These are phyloP conservation scores for Aspergillus hiratsukae DNA, from an alignment of 2,329 filamentous ascomycete genomes.

Conservation along the genomic window DNA sequence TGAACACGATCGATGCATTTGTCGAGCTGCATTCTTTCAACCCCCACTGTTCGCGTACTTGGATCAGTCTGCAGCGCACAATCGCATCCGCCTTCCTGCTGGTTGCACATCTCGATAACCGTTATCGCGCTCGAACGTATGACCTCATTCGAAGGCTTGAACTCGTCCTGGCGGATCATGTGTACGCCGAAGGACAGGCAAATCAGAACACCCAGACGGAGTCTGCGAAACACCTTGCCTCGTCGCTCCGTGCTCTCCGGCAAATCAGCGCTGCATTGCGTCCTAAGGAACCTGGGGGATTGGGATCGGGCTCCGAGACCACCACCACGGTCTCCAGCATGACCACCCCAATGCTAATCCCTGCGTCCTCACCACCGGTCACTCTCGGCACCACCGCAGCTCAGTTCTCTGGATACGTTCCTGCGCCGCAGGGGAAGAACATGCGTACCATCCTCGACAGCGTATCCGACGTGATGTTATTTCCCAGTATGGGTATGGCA, in stretches of 20 bases:
- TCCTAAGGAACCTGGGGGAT: slow-evolving; percentile 3
- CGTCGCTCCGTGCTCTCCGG: slow-evolving; percentile 29
- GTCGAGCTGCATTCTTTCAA: slow-evolving; percentile 46
- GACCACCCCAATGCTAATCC: slow-evolving; percentile 7
- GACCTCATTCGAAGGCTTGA: slow-evolving; percentile 28
- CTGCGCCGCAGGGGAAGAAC: slow-evolving; percentile 18
- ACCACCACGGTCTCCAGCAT: slow-evolving; percentile 2
- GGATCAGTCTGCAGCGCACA: slow-evolving; percentile 39
- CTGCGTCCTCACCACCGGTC: slow-evolving; percentile 7
- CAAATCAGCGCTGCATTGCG: slow-evolving; percentile 29
- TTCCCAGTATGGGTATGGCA: slow-evolving; percentile 26
- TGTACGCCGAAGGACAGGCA: slow-evolving; percentile 22
- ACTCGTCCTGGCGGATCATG: slow-evolving; percentile 27
- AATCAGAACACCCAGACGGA: slow-evolving; percentile 27
- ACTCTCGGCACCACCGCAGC: slow-evolving; percentile 2
- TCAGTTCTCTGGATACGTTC: slow-evolving; percentile 4
- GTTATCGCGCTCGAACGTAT: slow-evolving; percentile 20
- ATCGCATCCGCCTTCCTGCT: slow-evolving; percentile 41
- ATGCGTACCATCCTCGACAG: slow-evolving; percentile 30
- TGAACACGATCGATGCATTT: slow-evolving; percentile 52
- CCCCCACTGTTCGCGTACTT: slow-evolving; percentile 36
- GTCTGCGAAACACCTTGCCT: slow-evolving; percentile 30
- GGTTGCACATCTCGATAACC: slow-evolving; percentile 26
- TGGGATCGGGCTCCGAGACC: slow-evolving; percentile 1
- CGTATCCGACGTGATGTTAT: slow-evolving; percentile 34